Conservation (phyloP, 768 basidiomycete species). For the Termitomyces eurrhizus region DNA sequence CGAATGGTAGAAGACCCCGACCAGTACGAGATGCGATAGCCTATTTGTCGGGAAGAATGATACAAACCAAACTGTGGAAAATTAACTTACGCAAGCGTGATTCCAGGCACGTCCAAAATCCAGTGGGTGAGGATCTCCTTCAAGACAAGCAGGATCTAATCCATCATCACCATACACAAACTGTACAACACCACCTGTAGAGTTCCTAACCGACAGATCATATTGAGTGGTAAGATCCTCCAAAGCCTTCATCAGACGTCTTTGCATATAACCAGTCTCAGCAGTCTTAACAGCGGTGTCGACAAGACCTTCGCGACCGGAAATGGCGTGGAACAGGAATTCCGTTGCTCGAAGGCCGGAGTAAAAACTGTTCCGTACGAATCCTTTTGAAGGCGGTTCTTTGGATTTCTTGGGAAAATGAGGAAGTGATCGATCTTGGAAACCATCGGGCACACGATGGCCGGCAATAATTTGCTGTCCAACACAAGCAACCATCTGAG, state of each 20-base stretch:
- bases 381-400: slow-evolving; percentile 95
- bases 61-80: neutral
- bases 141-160: slow-evolving; percentile 92
- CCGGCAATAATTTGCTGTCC: slow-evolving; percentile 99
- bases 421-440: slow-evolving; percentile 98
- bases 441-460: slow-evolving; percentile 96
- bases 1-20: slow-evolving; percentile 76
- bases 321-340: slow-evolving; percentile 98
- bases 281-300: slow-evolving; percentile 99
- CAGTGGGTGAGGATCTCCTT: slow-evolving; percentile 92
- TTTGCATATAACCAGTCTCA: slow-evolving; percentile 99
- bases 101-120: slow-evolving; percentile 86
- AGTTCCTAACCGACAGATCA: slow-evolving; percentile 93
- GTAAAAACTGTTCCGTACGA: slow-evolving; percentile 97
- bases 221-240: slow-evolving; percentile 97
- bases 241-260: slow-evolving; percentile 97
- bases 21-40: slow-evolving; percentile 57
- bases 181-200: slow-evolving; percentile 92
- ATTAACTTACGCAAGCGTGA: slow-evolving; percentile 49
- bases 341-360: slow-evolving; percentile 90
- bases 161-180: slow-evolving; percentile 98
- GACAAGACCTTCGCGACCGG: slow-evolving; percentile 96
- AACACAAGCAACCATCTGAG: slow-evolving; percentile 99
- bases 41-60: slow-evolving; percentile 31
- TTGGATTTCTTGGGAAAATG: slow-evolving; percentile 98